Evolutionary conservation across 441 rosid genomes (phyloP).

Genomic region (Bocquillonia castaneifolia): DNA sequence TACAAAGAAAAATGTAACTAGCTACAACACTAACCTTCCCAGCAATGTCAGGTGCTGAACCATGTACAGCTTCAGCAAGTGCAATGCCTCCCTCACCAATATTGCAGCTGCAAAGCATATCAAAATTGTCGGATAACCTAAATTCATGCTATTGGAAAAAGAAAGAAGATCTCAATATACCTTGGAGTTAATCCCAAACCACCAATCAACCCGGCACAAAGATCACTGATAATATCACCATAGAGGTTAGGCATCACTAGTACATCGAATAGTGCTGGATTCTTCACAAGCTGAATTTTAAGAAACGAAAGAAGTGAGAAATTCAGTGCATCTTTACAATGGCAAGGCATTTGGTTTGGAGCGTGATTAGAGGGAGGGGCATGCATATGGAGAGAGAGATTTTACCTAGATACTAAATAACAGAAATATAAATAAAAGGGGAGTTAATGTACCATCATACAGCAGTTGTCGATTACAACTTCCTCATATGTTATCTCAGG

Average conservation of each 20-base stretch:
- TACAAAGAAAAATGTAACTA: slow-evolving; percentile 8
- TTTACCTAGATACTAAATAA: background rate
- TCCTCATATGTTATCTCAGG: slow-evolving; percentile 93
- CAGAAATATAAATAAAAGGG: background rate
- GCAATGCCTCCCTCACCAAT: slow-evolving; percentile 96
- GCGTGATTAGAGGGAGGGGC: background rate
- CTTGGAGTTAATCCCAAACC: slow-evolving; percentile 98
- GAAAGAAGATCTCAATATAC: slow-evolving; percentile 30
- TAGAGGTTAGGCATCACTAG: slow-evolving; percentile 98
- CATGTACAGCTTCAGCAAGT: slow-evolving; percentile 99
- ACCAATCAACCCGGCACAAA: slow-evolving; percentile 91
- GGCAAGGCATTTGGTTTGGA: too few relatives aligned
- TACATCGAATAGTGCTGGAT: slow-evolving; percentile 89
- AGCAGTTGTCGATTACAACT: slow-evolving; percentile 97
- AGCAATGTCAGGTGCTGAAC: slow-evolving; percentile 98
- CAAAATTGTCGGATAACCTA: slow-evolving; percentile 19
- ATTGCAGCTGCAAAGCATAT: slow-evolving; percentile 61
- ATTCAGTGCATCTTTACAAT: background rate
- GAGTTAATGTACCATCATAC: slow-evolving; percentile 78
- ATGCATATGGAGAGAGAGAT: background rate
- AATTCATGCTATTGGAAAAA: slow-evolving; percentile 5
- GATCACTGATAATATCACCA: slow-evolving; percentile 97
- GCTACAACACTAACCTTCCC: slow-evolving; percentile 69
- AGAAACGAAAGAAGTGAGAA: slow-evolving; percentile 20
- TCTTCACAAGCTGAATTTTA: slow-evolving; percentile 77